phyloP scores from a whole-genome alignment of 352 stramenopile species.

The Elongisporangium senticosum region DNA sequence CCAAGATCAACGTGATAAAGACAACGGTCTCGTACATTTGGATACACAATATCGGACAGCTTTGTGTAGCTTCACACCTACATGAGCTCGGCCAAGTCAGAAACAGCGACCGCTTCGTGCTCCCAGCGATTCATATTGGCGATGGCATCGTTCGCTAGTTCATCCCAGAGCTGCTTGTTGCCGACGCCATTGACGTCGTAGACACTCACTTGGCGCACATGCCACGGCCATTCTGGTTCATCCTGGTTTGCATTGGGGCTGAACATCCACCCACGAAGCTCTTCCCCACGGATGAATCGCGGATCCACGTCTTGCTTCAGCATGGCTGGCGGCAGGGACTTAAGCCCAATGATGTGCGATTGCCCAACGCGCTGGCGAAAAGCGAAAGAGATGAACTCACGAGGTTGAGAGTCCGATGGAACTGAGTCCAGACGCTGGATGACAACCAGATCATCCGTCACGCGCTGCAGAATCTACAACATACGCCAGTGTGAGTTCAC shows the following conservation, averaged over 20 bases:
- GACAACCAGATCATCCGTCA: not conserved
- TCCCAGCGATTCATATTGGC: not conserved
- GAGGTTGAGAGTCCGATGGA: not conserved
- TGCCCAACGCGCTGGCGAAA: not conserved
- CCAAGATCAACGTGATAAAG: too few relatives aligned
- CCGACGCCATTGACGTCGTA: not conserved
- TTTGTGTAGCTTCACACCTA: not conserved
- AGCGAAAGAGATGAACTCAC: not conserved
- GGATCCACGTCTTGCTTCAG: not conserved
- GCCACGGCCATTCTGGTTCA: not conserved
- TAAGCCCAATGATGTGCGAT: not conserved
- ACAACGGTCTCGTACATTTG: too few relatives aligned
- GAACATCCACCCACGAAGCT: not conserved
- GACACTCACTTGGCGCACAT: not conserved
- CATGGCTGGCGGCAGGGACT: not conserved
- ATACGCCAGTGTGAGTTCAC: not conserved
- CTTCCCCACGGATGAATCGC: not conserved
- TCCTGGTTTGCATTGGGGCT: not conserved
- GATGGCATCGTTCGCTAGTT: not conserved
- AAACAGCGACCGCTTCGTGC: not conserved
- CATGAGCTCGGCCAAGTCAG: not conserved
- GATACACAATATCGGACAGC: too few relatives aligned
- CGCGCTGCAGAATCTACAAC: not conserved
- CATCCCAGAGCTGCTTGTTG: not conserved
- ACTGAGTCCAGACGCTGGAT: not conserved